These are phyloP conservation scores for Tuber calosporum DNA, from an alignment of 495 filamentous ascomycete species.

Conservation along the genomic window DNA sequence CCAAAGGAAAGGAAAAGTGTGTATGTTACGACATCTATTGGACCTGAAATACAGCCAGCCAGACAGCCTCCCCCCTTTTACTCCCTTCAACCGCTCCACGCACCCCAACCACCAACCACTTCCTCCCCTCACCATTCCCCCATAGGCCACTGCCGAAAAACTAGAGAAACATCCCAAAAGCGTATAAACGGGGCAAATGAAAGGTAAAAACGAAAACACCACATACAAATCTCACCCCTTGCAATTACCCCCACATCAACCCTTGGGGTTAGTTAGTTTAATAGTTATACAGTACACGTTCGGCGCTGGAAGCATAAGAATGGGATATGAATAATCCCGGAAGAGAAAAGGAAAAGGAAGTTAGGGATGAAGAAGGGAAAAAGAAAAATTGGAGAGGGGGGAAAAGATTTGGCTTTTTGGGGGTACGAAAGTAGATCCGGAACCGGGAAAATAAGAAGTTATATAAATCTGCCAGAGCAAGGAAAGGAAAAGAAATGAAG, in stretches of 20 bases:
- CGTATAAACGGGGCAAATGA: neutral
- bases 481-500: conserved; percentile 2
- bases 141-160: neutral
- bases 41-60: neutral
- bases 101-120: neutral
- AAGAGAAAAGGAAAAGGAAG: neutral
- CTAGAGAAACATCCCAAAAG: neutral
- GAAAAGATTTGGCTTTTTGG: neutral
- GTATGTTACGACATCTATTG: conserved; percentile 2
- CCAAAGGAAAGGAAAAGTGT: neutral
- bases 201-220: neutral
- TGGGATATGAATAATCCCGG: neutral
- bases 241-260: neutral
- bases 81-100: neutral
- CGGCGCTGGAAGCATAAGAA: neutral
- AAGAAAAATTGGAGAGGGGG: neutral
- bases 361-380: neutral
- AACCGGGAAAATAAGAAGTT: neutral
- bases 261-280: neutral
- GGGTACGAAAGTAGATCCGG: neutral
- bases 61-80: neutral
- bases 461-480: neutral
- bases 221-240: neutral
- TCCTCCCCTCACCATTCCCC: neutral
- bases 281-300: conserved; percentile 1